These are phyloP conservation scores for Phytophthora ohioensis DNA, from an alignment of 352 stramenopile species.

Conservation along the genomic window DNA sequence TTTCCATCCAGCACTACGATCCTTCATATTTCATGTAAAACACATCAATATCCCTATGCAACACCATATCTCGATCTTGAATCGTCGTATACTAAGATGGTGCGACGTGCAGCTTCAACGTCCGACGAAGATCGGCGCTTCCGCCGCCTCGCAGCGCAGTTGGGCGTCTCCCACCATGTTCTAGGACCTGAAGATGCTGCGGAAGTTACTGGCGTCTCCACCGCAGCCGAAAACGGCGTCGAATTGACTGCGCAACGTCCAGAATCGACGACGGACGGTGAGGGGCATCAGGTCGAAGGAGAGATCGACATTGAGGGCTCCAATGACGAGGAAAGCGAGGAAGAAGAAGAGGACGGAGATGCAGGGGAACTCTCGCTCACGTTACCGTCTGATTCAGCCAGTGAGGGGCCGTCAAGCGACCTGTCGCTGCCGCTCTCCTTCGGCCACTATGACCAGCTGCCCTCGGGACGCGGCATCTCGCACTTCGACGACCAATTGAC, in stretches of 20 bases:
- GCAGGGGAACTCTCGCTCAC: slow-evolving; percentile 45
- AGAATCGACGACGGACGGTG: slow-evolving; percentile 17
- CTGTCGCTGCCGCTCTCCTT: slow-evolving; percentile 77
- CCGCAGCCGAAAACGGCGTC: slow-evolving; percentile 4
- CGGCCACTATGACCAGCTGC: slow-evolving; percentile 60
- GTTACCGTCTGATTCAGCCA: slow-evolving; percentile 60
- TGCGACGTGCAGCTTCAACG: slow-evolving; percentile 5
- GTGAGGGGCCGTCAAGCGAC: slow-evolving; percentile 76
- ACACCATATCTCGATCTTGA: slow-evolving; percentile 25
- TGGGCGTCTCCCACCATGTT: slow-evolving; percentile 64
- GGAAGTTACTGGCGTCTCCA: neutral
- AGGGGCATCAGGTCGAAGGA: slow-evolving; percentile 36
- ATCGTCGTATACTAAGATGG: slow-evolving; percentile 32
- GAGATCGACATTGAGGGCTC: slow-evolving; percentile 22
- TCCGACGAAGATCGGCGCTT: slow-evolving; percentile 44
- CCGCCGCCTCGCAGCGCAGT: slow-evolving; percentile 54
- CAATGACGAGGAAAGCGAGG: slow-evolving; percentile 35
- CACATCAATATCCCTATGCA: neutral
- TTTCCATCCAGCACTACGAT: slow-evolving; percentile 13
- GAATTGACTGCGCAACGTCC: neutral
- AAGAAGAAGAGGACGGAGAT: slow-evolving; percentile 32
- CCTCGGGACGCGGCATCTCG: slow-evolving; percentile 38
- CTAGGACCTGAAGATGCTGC: slow-evolving; percentile 26
- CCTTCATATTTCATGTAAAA: slow-evolving; percentile 1
- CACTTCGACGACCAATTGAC: slow-evolving; percentile 73